Evolutionary conservation across 768 basidiomycete genomes (phyloP).

Genomic region (Strobilomyces dryophilus): DNA sequence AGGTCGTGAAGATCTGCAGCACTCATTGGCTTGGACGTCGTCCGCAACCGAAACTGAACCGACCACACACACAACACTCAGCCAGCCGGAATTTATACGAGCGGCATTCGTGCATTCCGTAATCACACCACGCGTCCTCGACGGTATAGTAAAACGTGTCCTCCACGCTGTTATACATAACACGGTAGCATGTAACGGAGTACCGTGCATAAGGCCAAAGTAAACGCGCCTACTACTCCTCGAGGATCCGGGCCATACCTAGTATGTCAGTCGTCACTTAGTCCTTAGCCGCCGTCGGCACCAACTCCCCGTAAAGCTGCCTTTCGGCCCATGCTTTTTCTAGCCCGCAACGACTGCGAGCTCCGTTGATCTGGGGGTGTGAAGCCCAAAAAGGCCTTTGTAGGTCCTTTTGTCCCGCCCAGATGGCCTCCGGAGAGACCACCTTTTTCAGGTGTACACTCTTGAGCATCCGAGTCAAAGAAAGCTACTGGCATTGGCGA

Average conservation of each 20-base stretch:
- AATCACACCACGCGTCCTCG: constrained; percentile 19
- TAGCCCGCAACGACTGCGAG: constrained; percentile 19
- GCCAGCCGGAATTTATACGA: constrained; percentile 21
- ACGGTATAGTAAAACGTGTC: constrained; percentile 13
- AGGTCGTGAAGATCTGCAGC: constrained; percentile 45
- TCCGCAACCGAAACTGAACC: constrained; percentile 20
- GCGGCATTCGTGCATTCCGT: constrained; percentile 12
- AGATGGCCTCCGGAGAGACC: constrained; percentile 3
- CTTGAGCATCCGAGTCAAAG: constrained; percentile 24
- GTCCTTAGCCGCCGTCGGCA: constrained; percentile 12
- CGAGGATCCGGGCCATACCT: constrained; percentile 5
- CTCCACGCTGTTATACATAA: background rate
- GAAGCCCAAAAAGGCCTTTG: constrained; percentile 26
- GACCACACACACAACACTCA: background rate
- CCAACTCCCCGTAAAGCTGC: constrained; percentile 29
- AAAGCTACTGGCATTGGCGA: constrained; percentile 60
- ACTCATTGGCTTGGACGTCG: constrained; percentile 27
- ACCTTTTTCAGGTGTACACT: constrained; percentile 6
- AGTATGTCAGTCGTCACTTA: background rate
- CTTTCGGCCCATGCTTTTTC: constrained; percentile 35
- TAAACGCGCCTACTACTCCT: constrained; percentile 10
- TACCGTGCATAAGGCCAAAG: background rate
- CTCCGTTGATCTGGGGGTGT: constrained; percentile 22
- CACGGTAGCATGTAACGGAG: background rate
- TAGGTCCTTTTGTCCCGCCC: constrained; percentile 2